phyloP scores from a whole-genome alignment of 2,329 filamentous ascomycete genomes.

The Hypoxylon sp. region DNA sequence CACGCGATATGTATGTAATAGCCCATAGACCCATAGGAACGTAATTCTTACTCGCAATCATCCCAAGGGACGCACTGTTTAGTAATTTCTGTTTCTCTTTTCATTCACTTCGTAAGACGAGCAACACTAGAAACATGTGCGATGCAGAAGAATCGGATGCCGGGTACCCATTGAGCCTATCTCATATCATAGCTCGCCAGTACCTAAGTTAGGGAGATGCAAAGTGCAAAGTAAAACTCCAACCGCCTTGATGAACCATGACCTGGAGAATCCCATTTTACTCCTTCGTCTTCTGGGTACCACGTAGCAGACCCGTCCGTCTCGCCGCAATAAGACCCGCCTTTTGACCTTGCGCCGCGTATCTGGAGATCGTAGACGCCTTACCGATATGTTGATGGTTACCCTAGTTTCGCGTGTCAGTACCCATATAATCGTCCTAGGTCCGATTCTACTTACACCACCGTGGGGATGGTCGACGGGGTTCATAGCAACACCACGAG shows the following conservation, averaged over 20 bases:
- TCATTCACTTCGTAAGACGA: conserved; percentile 28
- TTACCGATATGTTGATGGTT: conserved; percentile 99
- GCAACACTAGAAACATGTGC: conserved; percentile 16
- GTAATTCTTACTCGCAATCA: conserved; percentile 11
- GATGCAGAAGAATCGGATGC: conserved; percentile 48
- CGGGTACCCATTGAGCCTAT: conserved; percentile 56
- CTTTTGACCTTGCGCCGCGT: conserved; percentile 98
- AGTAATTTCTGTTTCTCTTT: conserved; percentile 1
- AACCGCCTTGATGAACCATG: conserved; percentile 66
- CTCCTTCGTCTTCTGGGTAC: conserved; percentile 99
- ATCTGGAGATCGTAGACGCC: conserved; percentile 98
- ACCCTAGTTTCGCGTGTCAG: conserved; percentile 72
- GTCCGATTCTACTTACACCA: conserved; percentile 71
- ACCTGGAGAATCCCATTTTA: conserved; percentile 63
- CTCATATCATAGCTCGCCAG: conserved; percentile 53
- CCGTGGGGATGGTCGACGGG: conserved; percentile 99
- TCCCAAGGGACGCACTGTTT: not conserved
- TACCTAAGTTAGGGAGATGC: conserved; percentile 69
- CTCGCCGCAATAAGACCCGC: conserved; percentile 99
- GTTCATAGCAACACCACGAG: conserved; percentile 99
- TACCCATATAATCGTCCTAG: conserved; percentile 18
- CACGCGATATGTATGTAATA: conserved; percentile 23
- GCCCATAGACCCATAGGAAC: conserved; percentile 7
- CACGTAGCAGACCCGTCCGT: conserved; percentile 99
- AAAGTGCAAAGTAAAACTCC: conserved; percentile 74